Evolutionary conservation across 306 rosid genomes (phyloP).

Genomic region (Citrullus amarus): DNA sequence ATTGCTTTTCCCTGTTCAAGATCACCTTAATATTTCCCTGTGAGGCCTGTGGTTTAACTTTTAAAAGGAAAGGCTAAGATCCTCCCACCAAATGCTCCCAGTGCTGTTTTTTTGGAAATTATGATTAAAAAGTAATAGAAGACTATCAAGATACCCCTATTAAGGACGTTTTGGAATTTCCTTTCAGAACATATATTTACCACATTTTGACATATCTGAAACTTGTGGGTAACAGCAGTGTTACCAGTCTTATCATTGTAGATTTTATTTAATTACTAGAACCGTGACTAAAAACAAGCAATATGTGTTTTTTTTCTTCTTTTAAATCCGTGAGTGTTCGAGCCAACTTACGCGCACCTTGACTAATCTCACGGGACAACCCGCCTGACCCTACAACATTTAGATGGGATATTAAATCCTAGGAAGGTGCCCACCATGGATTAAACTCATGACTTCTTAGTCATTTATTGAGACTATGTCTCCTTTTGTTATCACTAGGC

Average conservation of each 20-base stretch:
- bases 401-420: no score
- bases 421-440: no score
- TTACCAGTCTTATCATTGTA: not conserved
- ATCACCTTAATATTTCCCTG: not conserved
- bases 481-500: no score
- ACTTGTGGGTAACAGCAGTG: not conserved
- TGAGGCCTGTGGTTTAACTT: not conserved
- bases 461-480: no score
- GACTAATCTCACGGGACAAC: no score
- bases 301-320: not conserved
- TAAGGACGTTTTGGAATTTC: not conserved
- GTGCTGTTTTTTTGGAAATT: not conserved
- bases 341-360: no score
- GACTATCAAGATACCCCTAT: not conserved
- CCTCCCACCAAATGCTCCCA: not conserved
- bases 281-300: not conserved
- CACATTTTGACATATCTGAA: not conserved
- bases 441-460: no score
- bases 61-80: not conserved
- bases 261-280: not conserved
- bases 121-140: not conserved
- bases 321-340: no score
- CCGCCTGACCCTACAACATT: no score
- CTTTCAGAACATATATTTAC: not conserved
- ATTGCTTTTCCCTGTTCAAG: not conserved